Evolutionary conservation across 768 basidiomycete species (phyloP).

Genomic region (Mycena venus): DNA sequence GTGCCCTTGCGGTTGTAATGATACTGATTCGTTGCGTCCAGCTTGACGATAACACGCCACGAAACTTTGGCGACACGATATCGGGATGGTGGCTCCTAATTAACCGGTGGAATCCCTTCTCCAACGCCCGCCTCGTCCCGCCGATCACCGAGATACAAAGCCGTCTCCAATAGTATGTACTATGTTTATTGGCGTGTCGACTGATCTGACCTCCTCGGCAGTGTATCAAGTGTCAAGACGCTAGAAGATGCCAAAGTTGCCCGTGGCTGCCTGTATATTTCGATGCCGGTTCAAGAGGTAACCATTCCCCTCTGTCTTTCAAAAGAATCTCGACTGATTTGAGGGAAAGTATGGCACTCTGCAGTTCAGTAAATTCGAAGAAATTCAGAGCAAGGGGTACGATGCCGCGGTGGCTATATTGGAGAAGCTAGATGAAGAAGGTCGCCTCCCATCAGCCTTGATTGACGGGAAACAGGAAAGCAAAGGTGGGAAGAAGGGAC

Average conservation of each 20-base stretch:
- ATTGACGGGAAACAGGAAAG: slow-evolving; percentile 70
- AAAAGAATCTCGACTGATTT: neutral
- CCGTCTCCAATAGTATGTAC: slow-evolving; percentile 91
- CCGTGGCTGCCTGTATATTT: slow-evolving; percentile 91
- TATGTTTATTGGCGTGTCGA: neutral
- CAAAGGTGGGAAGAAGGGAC: slow-evolving; percentile 72
- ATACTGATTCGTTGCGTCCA: slow-evolving; percentile 40
- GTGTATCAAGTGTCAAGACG: slow-evolving; percentile 95
- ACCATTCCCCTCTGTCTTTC: slow-evolving; percentile 32
- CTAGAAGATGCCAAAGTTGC: slow-evolving; percentile 95
- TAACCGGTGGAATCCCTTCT: slow-evolving; percentile 95
- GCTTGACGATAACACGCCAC: slow-evolving; percentile 95
- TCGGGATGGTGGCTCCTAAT: slow-evolving; percentile 97
- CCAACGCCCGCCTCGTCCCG: slow-evolving; percentile 80
- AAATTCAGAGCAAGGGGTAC: slow-evolving; percentile 89
- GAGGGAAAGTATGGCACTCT: slow-evolving; percentile 82
- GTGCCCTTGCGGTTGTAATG: neutral
- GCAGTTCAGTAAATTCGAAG: slow-evolving; percentile 90
- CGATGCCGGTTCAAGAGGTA: slow-evolving; percentile 95
- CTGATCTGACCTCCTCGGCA: slow-evolving; percentile 43
- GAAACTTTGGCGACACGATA: slow-evolving; percentile 94
- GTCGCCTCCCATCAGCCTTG: slow-evolving; percentile 80
- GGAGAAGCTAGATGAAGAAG: slow-evolving; percentile 85
- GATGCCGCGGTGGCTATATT: slow-evolving; percentile 78
- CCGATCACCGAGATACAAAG: slow-evolving; percentile 95